phyloP scores from a whole-genome alignment of 805 yeast species.

The Candida pseudofarinosa region DNA sequence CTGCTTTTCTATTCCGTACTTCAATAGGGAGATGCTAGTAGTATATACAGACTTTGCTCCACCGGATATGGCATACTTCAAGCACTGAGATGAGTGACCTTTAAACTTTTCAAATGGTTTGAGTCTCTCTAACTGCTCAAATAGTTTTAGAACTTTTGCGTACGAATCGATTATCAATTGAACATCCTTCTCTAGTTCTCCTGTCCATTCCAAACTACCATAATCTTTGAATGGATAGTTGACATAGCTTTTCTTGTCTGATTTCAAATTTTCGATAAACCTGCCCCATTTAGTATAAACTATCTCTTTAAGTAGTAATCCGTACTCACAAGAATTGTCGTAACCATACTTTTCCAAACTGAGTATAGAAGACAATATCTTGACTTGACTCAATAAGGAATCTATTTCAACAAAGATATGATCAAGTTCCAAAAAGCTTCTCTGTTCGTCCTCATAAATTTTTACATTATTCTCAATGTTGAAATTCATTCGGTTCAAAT shows the following conservation, averaged over 20 bases:
- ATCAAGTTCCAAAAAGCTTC: background rate
- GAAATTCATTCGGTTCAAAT: conserved; percentile 1
- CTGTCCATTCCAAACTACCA: background rate
- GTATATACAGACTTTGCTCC: conserved; percentile 4
- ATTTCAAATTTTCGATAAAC: conserved; percentile 3
- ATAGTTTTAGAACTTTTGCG: conserved; percentile 1
- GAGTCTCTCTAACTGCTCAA: conserved; percentile 5
- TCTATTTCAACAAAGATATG: background rate
- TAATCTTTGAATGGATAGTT: conserved; percentile 6
- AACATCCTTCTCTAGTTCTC: conserved; percentile 1
- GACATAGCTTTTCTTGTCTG: conserved; percentile 1
- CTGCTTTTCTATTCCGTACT: background rate
- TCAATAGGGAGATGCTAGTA: conserved; percentile 1
- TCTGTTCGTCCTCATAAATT: background rate
- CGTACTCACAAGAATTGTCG: conserved; percentile 13
- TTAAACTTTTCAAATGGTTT: conserved; percentile 7
- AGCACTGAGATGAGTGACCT: background rate
- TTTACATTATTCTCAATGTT: background rate
- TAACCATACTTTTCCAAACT: conserved; percentile 13
- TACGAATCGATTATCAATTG: conserved; percentile 2
- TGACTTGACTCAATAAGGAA: conserved; percentile 4
- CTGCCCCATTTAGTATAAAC: conserved; percentile 14
- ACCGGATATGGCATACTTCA: conserved; percentile 2
- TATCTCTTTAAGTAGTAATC: conserved; percentile 13
- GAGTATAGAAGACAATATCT: conserved; percentile 5